A percentile compares a stretch with the other conserved stretches of the same genome.
These are phyloP conservation scores for Kwoniella sp. DNA, from an alignment of 768 basidiomycete genomes.

Conservation along the genomic window DNA sequence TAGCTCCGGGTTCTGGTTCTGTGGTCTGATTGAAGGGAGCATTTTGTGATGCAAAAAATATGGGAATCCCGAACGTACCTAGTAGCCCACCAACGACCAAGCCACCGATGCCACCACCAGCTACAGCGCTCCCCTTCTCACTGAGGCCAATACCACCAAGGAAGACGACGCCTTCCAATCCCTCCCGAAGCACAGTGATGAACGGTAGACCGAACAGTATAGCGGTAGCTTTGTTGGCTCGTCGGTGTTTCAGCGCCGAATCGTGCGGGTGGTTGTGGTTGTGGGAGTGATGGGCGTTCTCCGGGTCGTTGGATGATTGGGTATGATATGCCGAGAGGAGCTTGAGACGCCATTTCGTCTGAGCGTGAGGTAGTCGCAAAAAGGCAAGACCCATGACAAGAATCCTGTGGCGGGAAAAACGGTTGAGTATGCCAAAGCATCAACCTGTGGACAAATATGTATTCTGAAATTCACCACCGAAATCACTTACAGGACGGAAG, in stretches of 20 bases:
- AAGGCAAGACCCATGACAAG: slow-evolving; percentile 62
- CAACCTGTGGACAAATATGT: neutral
- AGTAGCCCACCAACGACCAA: slow-evolving; percentile 71
- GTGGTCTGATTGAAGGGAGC: no score
- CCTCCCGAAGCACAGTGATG: slow-evolving; percentile 88
- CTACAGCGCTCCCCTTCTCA: slow-evolving; percentile 76
- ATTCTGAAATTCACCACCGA: neutral
- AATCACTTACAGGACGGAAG: slow-evolving; percentile 33
- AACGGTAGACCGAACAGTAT: slow-evolving; percentile 81
- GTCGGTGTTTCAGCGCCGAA: neutral
- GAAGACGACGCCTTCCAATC: slow-evolving; percentile 86
- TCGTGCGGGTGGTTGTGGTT: neutral
- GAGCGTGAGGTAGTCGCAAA: slow-evolving; percentile 88
- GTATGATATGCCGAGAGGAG: slow-evolving; percentile 70
- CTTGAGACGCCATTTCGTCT: slow-evolving; percentile 86
- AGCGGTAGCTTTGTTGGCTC: slow-evolving; percentile 20
- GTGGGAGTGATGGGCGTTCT: neutral
- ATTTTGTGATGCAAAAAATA: no score
- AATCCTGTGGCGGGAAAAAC: slow-evolving; percentile 21
- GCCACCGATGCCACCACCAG: slow-evolving; percentile 81
- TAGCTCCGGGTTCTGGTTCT: no score
- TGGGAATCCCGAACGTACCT: slow-evolving; percentile 58
- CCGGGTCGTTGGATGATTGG: slow-evolving; percentile 4
- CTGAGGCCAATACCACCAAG: slow-evolving; percentile 78
- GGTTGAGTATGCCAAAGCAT: neutral